These are phyloP conservation scores for Aquilaria agallochum DNA, from an alignment of 441 rosid genomes.

Conservation along the genomic window DNA sequence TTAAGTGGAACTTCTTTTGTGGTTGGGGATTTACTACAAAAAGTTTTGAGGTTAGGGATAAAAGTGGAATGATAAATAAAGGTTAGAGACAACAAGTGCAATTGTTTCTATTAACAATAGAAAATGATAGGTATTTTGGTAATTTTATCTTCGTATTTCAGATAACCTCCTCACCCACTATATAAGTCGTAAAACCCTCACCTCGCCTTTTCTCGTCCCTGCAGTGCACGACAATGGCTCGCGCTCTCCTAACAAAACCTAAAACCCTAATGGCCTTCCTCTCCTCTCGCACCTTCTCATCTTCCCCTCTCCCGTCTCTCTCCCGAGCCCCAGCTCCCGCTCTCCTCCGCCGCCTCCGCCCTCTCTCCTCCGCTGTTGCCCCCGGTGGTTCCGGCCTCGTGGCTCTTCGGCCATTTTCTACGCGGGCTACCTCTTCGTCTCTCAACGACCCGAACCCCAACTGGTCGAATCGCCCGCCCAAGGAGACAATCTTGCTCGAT, in stretches of 20 bases:
- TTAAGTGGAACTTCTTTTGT: no score
- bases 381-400: constrained; percentile 16
- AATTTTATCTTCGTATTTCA: no score
- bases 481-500: constrained; percentile 82
- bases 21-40: no score
- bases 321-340: constrained; percentile 10
- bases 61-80: no score
- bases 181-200: constrained; percentile 23
- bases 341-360: constrained; percentile 15
- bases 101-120: no score
- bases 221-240: constrained; percentile 33
- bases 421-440: constrained; percentile 49
- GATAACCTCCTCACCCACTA: no score
- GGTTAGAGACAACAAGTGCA: no score
- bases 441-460: constrained; percentile 65
- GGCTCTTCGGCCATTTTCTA: constrained; percentile 31
- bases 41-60: no score
- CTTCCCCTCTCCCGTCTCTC: constrained; percentile 10
- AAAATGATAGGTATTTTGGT: no score
- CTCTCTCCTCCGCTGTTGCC: constrained; percentile 20
- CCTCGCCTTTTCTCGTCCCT: constrained; percentile 3
- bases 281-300: constrained; percentile 28
- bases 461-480: constrained; percentile 82
- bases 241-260: constrained; percentile 25
- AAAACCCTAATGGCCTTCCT: constrained; percentile 23